phyloP scores from a whole-genome alignment of 2,329 filamentous ascomycete genomes.

The Aspergillus niger region DNA sequence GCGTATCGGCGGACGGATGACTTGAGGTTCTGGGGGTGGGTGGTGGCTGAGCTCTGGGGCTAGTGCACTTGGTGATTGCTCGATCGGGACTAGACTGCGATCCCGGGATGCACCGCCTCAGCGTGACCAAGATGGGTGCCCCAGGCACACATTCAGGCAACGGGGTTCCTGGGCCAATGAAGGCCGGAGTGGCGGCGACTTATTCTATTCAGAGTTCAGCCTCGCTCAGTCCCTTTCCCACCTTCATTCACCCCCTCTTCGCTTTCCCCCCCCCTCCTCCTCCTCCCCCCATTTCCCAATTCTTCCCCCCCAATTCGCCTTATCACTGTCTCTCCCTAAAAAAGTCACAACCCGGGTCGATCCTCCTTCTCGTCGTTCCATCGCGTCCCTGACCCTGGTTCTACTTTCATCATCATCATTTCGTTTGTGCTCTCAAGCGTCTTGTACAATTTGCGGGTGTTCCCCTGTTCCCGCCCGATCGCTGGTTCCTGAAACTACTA shows the following conservation, averaged over 20 bases:
- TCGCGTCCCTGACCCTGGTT: constrained; percentile 13
- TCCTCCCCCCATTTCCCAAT: constrained; percentile 18
- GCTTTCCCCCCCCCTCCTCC: constrained; percentile 1
- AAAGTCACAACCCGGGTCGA: constrained; percentile 8
- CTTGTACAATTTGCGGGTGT: background rate
- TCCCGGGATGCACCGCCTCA: constrained; percentile 12
- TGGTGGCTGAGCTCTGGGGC: constrained; percentile 13
- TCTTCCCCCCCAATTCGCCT: constrained; percentile 14
- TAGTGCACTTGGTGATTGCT: background rate
- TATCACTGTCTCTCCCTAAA: constrained; percentile 10
- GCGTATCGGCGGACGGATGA: constrained; percentile 8
- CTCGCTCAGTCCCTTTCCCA: background rate
- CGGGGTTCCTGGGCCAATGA: constrained; percentile 22
- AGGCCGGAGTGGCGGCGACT: background rate
- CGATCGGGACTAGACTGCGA: background rate
- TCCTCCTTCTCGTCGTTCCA: constrained; percentile 10
- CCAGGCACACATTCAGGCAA: constrained; percentile 12
- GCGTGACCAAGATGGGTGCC: background rate
- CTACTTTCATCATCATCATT: background rate
- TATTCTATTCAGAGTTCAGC: background rate
- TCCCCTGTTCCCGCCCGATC: constrained; percentile 13
- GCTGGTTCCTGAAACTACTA: constrained; percentile 13
- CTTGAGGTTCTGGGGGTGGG: background rate
- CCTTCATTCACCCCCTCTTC: background rate
- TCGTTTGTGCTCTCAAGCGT: background rate